These are phyloP conservation scores for Alternaria arbusti DNA, from an alignment of 2,329 filamentous ascomycete species.

Conservation along the genomic window DNA sequence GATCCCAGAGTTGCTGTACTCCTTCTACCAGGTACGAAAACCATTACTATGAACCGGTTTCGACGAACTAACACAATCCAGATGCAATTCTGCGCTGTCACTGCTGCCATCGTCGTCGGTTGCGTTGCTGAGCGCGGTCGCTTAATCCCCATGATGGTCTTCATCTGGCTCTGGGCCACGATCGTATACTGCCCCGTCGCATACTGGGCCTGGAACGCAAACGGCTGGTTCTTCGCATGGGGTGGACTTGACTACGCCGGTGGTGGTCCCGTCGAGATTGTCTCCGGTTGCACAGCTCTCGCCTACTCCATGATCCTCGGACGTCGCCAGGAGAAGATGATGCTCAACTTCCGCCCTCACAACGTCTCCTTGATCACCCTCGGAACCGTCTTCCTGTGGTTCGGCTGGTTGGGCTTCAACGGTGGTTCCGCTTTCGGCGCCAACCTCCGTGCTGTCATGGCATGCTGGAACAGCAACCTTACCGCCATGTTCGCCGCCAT, in stretches of 20 bases:
- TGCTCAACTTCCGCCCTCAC: conserved; percentile 99
- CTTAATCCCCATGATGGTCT: conserved; percentile 91
- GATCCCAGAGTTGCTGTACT: conserved; percentile 87
- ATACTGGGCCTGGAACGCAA: conserved; percentile 95
- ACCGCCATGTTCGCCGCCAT: conserved; percentile 91
- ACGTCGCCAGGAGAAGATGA: conserved; percentile 97
- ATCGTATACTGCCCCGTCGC: conserved; percentile 96
- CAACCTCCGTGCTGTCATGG: conserved; percentile 92
- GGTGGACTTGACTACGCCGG: conserved; percentile 96
- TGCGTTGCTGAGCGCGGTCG: conserved; percentile 94
- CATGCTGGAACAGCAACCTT: conserved; percentile 97
- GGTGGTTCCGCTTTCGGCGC: conserved; percentile 93
- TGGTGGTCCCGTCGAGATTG: conserved; percentile 96
- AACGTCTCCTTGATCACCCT: conserved; percentile 98
- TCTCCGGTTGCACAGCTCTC: conserved; percentile 87
- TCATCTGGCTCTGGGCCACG: conserved; percentile 95
- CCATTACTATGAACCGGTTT: not conserved
- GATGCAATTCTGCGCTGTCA: conserved; percentile 98
- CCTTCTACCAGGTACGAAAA: conserved; percentile 82
- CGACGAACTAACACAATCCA: conserved; percentile 48
- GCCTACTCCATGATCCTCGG: conserved; percentile 97
- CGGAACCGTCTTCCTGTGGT: conserved; percentile 95
- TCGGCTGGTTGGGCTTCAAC: conserved; percentile 99
- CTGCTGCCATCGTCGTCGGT: conserved; percentile 87
- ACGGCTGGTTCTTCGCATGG: conserved; percentile 90